phyloP scores from a whole-genome alignment of 768 basidiomycete species.

The Inosperma sp. region DNA sequence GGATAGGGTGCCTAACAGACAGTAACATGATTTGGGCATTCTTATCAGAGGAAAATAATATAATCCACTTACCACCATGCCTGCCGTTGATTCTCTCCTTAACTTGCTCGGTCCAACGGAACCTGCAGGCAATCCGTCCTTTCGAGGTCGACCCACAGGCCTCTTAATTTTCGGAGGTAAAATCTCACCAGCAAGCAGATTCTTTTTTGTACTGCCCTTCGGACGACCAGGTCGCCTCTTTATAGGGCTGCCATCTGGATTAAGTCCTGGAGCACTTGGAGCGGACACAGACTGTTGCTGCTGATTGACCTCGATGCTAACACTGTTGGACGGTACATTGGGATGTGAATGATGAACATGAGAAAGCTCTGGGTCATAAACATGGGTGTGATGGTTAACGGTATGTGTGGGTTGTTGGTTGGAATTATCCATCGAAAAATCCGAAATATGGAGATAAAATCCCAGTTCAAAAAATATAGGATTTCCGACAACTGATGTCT shows the following conservation, averaged over 20 bases:
- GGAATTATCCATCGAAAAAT: constrained; percentile 25
- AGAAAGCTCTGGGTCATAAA: constrained; percentile 20
- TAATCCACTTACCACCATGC: constrained; percentile 3
- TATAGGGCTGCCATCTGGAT: constrained; percentile 21
- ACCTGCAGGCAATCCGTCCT: constrained; percentile 78
- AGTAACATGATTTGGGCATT: constrained; percentile 6
- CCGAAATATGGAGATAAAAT: constrained; percentile 18
- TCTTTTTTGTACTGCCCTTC: constrained; percentile 77
- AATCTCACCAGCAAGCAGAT: constrained; percentile 30
- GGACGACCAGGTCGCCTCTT: constrained; percentile 76
- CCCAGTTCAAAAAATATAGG: constrained; percentile 16
- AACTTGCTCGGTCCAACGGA: constrained; percentile 49
- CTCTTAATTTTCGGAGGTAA: constrained; percentile 58
- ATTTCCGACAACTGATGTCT: constrained; percentile 10
- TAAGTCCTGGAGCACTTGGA: constrained; percentile 11
- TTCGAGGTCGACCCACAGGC: constrained; percentile 76
- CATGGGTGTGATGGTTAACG: constrained; percentile 20
- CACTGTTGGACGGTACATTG: constrained; percentile 13
- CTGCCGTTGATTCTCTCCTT: constrained; percentile 24
- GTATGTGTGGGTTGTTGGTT: constrained; percentile 16
- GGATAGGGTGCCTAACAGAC: constrained; percentile 13
- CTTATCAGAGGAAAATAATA: constrained; percentile 8
- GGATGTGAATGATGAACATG: constrained; percentile 9
- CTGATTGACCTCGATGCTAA: constrained; percentile 8
- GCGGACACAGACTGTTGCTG: constrained; percentile 1